phyloP scores from a whole-genome alignment of 306 rosid species.

The Arachis stenosperma region DNA sequence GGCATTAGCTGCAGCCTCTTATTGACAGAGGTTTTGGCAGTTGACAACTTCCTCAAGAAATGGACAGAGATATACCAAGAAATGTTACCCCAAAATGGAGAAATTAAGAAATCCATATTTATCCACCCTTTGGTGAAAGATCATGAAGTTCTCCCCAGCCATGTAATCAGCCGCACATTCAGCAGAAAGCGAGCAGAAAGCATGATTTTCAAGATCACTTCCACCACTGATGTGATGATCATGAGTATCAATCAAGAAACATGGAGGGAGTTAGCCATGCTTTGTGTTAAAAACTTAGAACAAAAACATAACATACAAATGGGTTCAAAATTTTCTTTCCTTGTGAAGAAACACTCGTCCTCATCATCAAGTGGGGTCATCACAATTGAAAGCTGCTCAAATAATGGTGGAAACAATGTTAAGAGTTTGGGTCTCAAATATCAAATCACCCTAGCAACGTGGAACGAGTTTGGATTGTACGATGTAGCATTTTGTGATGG shows the following conservation, averaged over 20 bases:
- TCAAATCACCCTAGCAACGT: constrained; percentile 13
- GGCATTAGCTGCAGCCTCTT: constrained; percentile 75
- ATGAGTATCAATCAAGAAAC: background rate
- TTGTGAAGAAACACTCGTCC: constrained; percentile 38
- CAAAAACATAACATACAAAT: constrained; percentile 32
- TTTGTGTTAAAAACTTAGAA: constrained; percentile 54
- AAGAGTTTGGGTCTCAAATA: background rate
- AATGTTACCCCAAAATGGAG: constrained; percentile 2
- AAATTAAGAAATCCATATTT: constrained; percentile 39
- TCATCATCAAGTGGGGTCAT: constrained; percentile 4
- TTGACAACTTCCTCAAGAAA: constrained; percentile 52
- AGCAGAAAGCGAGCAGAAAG: constrained; percentile 40
- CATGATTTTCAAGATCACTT: constrained; percentile 42
- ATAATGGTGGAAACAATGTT: constrained; percentile 1
- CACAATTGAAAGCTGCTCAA: constrained; percentile 38
- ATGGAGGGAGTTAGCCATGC: constrained; percentile 40
- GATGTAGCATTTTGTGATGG: constrained; percentile 49
- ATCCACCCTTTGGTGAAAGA: constrained; percentile 27
- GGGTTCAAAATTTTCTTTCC: constrained; percentile 35
- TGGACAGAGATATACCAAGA: constrained; percentile 60
- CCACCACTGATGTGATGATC: background rate
- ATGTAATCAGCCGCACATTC: constrained; percentile 32
- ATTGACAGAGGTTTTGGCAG: constrained; percentile 50
- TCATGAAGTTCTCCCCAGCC: constrained; percentile 1
- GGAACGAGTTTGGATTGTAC: constrained; percentile 52